Base-by-base conservation (phyloP, 345 rosid species). In the Physaria fendleri region DNA sequence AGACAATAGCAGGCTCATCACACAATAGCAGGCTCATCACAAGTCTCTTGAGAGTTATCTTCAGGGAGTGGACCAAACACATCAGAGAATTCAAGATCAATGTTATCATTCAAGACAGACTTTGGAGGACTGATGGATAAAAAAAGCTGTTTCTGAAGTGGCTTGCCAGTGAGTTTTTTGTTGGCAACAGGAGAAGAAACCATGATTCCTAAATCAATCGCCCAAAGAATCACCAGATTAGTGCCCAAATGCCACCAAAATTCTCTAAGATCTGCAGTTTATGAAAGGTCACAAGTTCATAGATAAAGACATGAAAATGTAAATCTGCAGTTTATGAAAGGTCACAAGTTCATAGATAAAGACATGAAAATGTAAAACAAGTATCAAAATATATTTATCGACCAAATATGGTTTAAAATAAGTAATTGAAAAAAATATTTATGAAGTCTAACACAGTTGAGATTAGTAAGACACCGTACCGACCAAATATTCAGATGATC, bases 241-340 rank as follows among this genome's bases (percentile, higher is more conserved):
- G 73, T 64, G 70, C 25, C 72, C 68, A 76, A 82, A 80, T 67
- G 81, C 72, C 98, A 88, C 88, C 78, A 83, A 88, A 88, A 72
- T 71, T 74, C 62, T 60, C 47, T 70, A 82, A 69, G 81, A 73
- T 78, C 98, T 92, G 88, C 62, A 70, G 63, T 16, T 22, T n/a
- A 63, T 37, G 8, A 18, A 18, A 28, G 9, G 16, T 37, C 5
- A 17, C 24, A 66, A 34, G 3, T 42, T 67, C 0, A 48, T 27
- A 39, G 13, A 1, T 22, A 4, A 42, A 65, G 18, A 45, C 17
- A 35, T 57, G 37, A 37, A 37, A 33, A 65, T 9, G n/a, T 4
- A 40, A 23, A 73, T 78, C 98, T 92, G 88, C 62, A 70, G 63
- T 16, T 22, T n/a, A 63, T 37, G 8, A 18, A 18, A 28, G 9